Evolutionary conservation across 1,284 basidiomycete species (phyloP).

Genomic region (Cutaneotrichosporon sp.): DNA sequence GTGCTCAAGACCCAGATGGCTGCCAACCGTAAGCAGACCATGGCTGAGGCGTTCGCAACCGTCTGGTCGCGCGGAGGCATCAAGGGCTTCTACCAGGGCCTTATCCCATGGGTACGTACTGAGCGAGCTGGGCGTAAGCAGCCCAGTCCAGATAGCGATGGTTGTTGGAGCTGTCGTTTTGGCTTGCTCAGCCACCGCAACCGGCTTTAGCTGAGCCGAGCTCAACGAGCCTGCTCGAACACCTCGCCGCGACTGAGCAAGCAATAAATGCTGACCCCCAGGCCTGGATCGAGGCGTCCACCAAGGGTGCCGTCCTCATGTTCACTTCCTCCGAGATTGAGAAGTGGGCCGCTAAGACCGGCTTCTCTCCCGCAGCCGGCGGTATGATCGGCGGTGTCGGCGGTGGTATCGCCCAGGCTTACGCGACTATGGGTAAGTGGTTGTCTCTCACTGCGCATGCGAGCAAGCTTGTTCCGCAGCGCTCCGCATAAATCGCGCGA

Average conservation of each 20-base stretch:
- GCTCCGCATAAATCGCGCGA: not conserved
- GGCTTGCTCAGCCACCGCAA: too few relatives aligned
- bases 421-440: conserved; percentile 97
- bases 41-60: conserved; percentile 76
- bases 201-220: too few relatives aligned
- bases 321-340: conserved; percentile 96
- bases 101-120: conserved; percentile 87
- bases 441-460: too few relatives aligned
- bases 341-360: conserved; percentile 57
- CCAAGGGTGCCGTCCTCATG: conserved; percentile 92
- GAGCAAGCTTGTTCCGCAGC: not conserved
- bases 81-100: conserved; percentile 91
- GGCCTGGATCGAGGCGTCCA: conserved; percentile 99
- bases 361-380: conserved; percentile 71
- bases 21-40: conserved; percentile 82
- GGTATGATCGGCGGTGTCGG: conserved; percentile 96
- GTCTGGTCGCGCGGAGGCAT: conserved; percentile 91
- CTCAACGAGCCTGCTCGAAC: too few relatives aligned
- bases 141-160: too few relatives aligned
- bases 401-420: conserved; percentile 95
- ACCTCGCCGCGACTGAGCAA: too few relatives aligned
- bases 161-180: too few relatives aligned
- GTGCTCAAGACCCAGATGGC: conserved; percentile 99
- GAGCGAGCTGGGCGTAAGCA: not conserved
- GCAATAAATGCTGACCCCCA: conserved; percentile 37